Evolutionary conservation across 805 yeast genomes (phyloP).

Genomic region (Candida parachauliodes): DNA sequence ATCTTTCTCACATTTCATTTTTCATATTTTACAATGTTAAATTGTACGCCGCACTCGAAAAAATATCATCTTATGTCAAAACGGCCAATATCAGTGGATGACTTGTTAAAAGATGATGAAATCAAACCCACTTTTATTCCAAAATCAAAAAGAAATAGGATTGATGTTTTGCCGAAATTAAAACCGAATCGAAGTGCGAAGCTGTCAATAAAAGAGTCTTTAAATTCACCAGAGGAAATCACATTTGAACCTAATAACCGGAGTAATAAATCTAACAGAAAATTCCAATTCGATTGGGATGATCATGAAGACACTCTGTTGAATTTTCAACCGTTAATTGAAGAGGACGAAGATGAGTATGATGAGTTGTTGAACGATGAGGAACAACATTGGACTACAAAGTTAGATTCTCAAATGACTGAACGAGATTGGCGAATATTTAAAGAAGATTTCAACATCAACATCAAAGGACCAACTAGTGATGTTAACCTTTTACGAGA

Average conservation of each 20-base stretch:
- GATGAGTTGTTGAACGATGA: slow-evolving; percentile 5
- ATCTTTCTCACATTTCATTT: too few species aligned
- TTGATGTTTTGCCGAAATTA: background rate
- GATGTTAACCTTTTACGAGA: slow-evolving; percentile 58
- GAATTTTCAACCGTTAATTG: slow-evolving; percentile 37
- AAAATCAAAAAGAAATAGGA: slow-evolving; percentile 15
- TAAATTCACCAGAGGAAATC: background rate
- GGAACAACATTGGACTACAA: slow-evolving; percentile 63
- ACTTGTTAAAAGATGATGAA: slow-evolving; percentile 14
- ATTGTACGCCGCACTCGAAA: too few species aligned
- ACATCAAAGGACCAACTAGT: slow-evolving; percentile 45
- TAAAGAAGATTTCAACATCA: slow-evolving; percentile 71
- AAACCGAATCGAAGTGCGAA: slow-evolving; percentile 3
- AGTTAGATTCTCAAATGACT: slow-evolving; percentile 62
- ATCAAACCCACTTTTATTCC: slow-evolving; percentile 20
- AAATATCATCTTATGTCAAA: too few species aligned
- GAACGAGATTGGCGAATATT: slow-evolving; percentile 87
- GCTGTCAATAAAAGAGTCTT: slow-evolving; percentile 3
- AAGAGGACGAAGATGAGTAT: slow-evolving; percentile 11
- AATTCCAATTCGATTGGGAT: slow-evolving; percentile 69
- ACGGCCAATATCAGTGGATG: slow-evolving; percentile 25
- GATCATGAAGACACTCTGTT: slow-evolving; percentile 62
- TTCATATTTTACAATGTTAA: too few species aligned
- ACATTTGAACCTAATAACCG: background rate
- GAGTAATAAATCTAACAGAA: slow-evolving; percentile 4